Conservation (phyloP, 805 yeast species). For the Yarrowia keelungensis region DNA sequence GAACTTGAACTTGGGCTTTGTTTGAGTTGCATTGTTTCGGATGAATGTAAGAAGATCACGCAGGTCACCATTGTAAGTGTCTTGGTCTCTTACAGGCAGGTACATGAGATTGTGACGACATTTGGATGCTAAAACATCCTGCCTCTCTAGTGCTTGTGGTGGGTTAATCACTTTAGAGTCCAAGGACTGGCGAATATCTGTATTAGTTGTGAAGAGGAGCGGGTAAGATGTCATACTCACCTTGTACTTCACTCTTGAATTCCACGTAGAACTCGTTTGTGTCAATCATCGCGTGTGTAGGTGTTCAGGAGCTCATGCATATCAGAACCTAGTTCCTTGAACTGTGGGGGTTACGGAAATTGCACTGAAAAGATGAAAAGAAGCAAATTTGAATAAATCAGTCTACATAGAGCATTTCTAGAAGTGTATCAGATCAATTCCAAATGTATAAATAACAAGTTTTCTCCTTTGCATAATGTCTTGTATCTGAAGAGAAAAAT, state of each 20-base stretch:
- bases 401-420: too few species aligned
- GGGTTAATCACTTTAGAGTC: neutral
- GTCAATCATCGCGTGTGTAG: constrained; percentile 5
- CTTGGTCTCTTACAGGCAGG: constrained; percentile 31
- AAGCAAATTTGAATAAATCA: too few species aligned
- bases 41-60: constrained; percentile 1
- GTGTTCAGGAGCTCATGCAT: neutral
- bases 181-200: constrained; percentile 11
- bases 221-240: neutral
- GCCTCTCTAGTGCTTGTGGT: constrained; percentile 5
- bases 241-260: constrained; percentile 16
- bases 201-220: neutral
- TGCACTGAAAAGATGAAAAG: too few species aligned
- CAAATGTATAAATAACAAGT: too few species aligned
- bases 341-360: too few species aligned
- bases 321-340: neutral
- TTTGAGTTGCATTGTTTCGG: neutral
- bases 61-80: constrained; percentile 33
- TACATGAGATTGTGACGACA: constrained; percentile 28
- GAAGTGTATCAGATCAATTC: too few species aligned
- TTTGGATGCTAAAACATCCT: neutral
- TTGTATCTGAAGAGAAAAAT: too few species aligned
- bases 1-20: constrained; percentile 30
- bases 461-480: too few species aligned
- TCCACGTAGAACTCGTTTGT: constrained; percentile 27